Evolutionary conservation across 2,329 filamentous ascomycete genomes (phyloP), one percentile per base, ranked within the genome.

Genomic region (Penicillium corylophilum): DNA sequence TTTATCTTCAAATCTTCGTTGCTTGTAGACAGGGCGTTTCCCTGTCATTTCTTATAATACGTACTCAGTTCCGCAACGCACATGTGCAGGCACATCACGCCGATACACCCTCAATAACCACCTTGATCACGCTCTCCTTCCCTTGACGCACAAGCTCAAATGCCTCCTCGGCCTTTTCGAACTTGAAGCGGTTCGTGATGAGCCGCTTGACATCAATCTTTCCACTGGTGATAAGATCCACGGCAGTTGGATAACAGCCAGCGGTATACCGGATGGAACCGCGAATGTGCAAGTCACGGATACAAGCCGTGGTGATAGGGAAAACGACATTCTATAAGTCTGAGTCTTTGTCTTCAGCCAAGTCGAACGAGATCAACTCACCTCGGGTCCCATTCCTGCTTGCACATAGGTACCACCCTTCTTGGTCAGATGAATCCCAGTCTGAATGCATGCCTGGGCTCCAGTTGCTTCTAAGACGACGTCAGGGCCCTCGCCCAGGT

Each of bases 201-300:
- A 75, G 53, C 4, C 60, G 59, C 59, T 74, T 73, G 2, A 71
- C 68, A 45, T 66, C 55, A 33, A 61, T 64, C 53, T 77, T 79
- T 1, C 78, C 76, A n/a, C 67, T 73, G 0, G 75, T 71, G n/a
- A 82, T 70, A 6, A 83, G 64, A 36, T 78, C 69, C 0, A 83
- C 67, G 0, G 80, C 80, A 5, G 71, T 59, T 0, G 77, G 73
- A 60, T 81, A 82, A 54, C 75, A 77, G 0, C 79, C 79, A 0
- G 73, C 67, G 4, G 71, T 74, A 53, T 82, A 83, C 2, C 79
- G 70, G 46, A 82, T 80, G 0, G 74, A 79, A 1, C 79, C 80
- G 46, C 77, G 75, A 53, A 82, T 69, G 3, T 64, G 76, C 42
- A 82, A 60, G 0, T 70, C 80, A 5, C 75, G 70, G 51, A 77